Percentiles rank a stretch among this genome's conserved stretches.
Evolutionary conservation across 2,329 filamentous ascomycete genomes (phyloP).

Genomic region (Neofusicoccum parvum): DNA sequence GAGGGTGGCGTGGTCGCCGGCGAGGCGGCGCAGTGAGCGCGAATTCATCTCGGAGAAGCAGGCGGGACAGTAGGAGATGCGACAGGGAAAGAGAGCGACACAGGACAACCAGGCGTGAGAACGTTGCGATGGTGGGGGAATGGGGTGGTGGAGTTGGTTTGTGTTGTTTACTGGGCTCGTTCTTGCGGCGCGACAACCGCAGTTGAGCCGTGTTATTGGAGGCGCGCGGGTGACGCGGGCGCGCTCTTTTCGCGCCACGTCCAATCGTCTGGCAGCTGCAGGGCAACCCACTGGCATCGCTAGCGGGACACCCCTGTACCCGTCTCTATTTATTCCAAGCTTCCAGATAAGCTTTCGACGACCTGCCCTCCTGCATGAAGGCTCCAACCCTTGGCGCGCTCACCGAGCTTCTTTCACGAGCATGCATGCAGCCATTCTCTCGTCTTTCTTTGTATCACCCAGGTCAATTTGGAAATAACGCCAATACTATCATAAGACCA

Average conservation of each 20-base stretch:
- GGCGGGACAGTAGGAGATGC: neutral
- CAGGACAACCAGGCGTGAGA: neutral
- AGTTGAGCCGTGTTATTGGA: conserved; percentile 7
- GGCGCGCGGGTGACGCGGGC: conserved; percentile 17
- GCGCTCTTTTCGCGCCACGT: conserved; percentile 8
- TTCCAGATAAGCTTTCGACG: neutral
- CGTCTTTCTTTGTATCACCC: neutral
- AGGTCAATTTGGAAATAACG: neutral
- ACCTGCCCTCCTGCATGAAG: neutral
- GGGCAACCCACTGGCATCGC: neutral
- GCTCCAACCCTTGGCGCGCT: neutral
- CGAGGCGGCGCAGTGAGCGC: conserved; percentile 58
- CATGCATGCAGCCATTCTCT: neutral
- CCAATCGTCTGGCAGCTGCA: neutral
- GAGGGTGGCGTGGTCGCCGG: conserved; percentile 60
- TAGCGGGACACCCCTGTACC: neutral
- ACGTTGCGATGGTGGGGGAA: neutral
- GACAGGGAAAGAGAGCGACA: neutral
- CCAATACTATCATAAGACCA: neutral
- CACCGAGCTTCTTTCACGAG: neutral
- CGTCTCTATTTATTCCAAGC: neutral
- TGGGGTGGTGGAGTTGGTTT: neutral
- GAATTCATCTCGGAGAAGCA: conserved; percentile 38
- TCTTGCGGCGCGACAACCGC: conserved; percentile 16
- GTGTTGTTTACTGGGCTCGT: conserved; percentile 8